Base-by-base conservation (phyloP, 2,329 filamentous ascomycete species). In the Exophiala mesophila region DNA sequence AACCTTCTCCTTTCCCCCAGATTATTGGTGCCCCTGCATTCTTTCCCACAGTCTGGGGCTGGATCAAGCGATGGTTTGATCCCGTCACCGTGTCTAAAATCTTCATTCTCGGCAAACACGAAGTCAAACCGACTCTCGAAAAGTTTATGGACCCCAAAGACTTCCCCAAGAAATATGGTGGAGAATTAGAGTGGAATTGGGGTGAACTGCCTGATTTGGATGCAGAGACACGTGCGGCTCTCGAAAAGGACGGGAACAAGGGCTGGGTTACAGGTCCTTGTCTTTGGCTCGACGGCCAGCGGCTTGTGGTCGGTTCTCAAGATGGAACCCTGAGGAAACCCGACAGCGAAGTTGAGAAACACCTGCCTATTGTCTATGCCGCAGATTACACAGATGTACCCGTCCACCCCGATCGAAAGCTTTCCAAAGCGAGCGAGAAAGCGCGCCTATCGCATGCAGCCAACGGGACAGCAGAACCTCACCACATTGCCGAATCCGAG, bases 31-130 rank as follows among this genome's bases (percentile, higher is more conserved):
- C 90, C 0, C 90, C 90, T 5, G 70, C 76, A 38, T 94, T 90
- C 73, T 94, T 94, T 67, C 82, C 83, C 35, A 92, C 86, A 2
- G 85, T 94, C 44, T 55, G 87, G 87, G 82, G 83, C 52, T 94
- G 86, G 86, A 74, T 92, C 66, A 90, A 92, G 72, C 81, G 82
- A 55, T 94, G 87, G 87, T 92, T 92, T 59, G 85, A 89, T 67
- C 89, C 89, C 5, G 88, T 88, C 49, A 96, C 90, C 23, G 86
- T 88, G 3, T 92, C 87, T 57, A 97, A 97, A 70, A 96, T 97
- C 63, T 95, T 94, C 64, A 92, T 97, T 56, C 78, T 97, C 41
- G 74, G 74, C 35, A 71, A 78, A 6, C 61, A 77, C 41, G 87
- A 94, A 64, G 83, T 94, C 39, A 77, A 82, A 54, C 70, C 82